A percentile compares a stretch with the other conserved stretches of the same genome.
phyloP scores from a whole-genome alignment of 2,329 filamentous ascomycete species.

The Neopestalotiopsis sp. region DNA sequence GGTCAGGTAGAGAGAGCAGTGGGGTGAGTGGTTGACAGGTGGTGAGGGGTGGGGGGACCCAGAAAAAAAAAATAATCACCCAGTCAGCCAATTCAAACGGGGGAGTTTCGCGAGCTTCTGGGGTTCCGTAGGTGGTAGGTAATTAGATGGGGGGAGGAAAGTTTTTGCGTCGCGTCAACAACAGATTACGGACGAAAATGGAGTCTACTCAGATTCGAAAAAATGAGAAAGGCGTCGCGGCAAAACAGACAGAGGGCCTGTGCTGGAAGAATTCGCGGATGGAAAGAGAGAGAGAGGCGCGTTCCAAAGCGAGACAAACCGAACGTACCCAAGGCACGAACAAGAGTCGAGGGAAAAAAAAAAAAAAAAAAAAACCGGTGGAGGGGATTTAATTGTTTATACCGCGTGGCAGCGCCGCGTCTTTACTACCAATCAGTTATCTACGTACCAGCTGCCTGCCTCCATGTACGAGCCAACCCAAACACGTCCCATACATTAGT shows the following conservation, averaged over 20 bases:
- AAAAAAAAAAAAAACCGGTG: background rate
- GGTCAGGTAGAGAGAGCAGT: background rate
- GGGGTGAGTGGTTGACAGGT: background rate
- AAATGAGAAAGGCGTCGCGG: background rate
- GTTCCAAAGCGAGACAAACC: background rate
- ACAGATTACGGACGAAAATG: background rate
- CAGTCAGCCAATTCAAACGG: background rate
- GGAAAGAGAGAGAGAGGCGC: background rate
- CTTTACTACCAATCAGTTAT: too few species aligned
- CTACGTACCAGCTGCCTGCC: too few species aligned
- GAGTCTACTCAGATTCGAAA: background rate
- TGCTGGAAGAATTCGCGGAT: background rate
- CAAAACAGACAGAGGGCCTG: background rate
- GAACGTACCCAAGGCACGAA: background rate
- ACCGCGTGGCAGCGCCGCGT: too few species aligned
- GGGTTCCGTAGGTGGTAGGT: background rate
- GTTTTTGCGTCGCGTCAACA: background rate
- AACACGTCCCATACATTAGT: too few species aligned
- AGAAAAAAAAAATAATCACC: background rate
- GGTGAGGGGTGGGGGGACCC: slow-evolving; percentile 1
- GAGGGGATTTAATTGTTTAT: too few species aligned
- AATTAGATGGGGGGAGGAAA: background rate
- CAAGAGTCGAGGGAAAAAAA: background rate
- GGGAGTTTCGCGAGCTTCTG: background rate
- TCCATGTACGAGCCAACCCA: too few species aligned